Evolutionary conservation across 2,329 filamentous ascomycete genomes (phyloP).

Genomic region (Xylariaceae sp.): DNA sequence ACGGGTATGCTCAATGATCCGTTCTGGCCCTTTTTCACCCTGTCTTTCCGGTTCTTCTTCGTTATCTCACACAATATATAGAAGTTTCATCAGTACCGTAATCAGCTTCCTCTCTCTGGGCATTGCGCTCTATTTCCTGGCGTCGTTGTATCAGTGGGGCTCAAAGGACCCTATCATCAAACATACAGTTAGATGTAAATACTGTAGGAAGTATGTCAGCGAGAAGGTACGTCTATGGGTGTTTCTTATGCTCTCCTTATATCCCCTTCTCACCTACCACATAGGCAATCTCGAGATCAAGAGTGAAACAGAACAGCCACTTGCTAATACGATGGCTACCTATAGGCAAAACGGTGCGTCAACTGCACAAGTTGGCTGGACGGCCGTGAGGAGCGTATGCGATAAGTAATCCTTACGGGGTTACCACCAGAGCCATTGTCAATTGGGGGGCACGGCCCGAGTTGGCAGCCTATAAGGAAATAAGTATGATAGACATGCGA

Average conservation of each 20-base stretch:
- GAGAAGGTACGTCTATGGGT: conserved; percentile 22
- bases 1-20: conserved; percentile 49
- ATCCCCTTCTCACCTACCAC: too few relatives aligned
- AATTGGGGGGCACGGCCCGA: too few relatives aligned
- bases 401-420: too few relatives aligned
- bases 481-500: too few relatives aligned
- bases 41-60: neutral
- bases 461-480: too few relatives aligned
- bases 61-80: conserved; percentile 23
- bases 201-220: conserved; percentile 47
- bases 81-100: conserved; percentile 60
- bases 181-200: conserved; percentile 65
- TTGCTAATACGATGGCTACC: neutral
- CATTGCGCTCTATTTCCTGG: conserved; percentile 62
- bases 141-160: conserved; percentile 58
- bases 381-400: conserved; percentile 47
- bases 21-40: neutral
- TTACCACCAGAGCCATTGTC: too few relatives aligned
- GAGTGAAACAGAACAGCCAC: too few relatives aligned
- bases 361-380: conserved; percentile 59
- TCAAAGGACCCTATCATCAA: conserved; percentile 69
- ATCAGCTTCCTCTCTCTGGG: conserved; percentile 67
- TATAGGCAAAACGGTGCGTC: conserved; percentile 47
- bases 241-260: neutral
- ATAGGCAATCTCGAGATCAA: too few relatives aligned